Evolutionary conservation across 768 basidiomycete species (phyloP).

Genomic region (Boletus rubroflammeus): DNA sequence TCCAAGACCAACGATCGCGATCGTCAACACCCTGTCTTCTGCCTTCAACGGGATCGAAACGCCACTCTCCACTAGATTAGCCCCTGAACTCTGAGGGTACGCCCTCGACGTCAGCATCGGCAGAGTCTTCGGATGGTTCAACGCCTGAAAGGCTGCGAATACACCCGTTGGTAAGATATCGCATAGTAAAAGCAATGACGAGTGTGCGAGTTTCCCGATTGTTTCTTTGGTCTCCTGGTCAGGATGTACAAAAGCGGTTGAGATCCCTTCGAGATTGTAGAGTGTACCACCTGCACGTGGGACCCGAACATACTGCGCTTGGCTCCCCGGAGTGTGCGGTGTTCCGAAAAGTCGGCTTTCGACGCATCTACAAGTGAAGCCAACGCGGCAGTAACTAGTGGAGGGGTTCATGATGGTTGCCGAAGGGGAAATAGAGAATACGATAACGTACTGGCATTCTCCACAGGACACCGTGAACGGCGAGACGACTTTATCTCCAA

Average conservation of each 20-base stretch:
- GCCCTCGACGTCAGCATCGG: conserved; percentile 56
- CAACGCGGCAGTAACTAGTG: conserved; percentile 63
- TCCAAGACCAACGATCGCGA: conserved; percentile 72
- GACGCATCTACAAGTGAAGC: conserved; percentile 69
- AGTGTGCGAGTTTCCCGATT: conserved; percentile 49
- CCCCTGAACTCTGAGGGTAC: conserved; percentile 45
- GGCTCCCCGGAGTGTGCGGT: conserved; percentile 63
- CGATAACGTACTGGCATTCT: conserved; percentile 69
- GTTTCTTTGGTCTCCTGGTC: conserved; percentile 33
- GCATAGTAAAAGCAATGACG: conserved; percentile 65
- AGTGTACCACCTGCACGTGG: conserved; percentile 79
- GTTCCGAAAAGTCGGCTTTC: conserved; percentile 63
- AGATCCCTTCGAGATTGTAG: conserved; percentile 55
- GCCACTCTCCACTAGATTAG: conserved; percentile 1
- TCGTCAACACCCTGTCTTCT: conserved; percentile 51
- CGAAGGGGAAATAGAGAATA: neutral
- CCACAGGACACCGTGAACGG: conserved; percentile 81
- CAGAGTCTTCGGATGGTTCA: conserved; percentile 68
- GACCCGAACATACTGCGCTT: conserved; percentile 76
- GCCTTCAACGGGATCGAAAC: conserved; percentile 30
- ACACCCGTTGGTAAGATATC: conserved; percentile 81
- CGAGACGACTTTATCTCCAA: conserved; percentile 76
- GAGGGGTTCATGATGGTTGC: neutral
- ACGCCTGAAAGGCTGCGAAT: conserved; percentile 68
- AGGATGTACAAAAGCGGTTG: conserved; percentile 9